Conservation (phyloP, 805 yeast species). For the Yarrowia phangngaensis region DNA sequence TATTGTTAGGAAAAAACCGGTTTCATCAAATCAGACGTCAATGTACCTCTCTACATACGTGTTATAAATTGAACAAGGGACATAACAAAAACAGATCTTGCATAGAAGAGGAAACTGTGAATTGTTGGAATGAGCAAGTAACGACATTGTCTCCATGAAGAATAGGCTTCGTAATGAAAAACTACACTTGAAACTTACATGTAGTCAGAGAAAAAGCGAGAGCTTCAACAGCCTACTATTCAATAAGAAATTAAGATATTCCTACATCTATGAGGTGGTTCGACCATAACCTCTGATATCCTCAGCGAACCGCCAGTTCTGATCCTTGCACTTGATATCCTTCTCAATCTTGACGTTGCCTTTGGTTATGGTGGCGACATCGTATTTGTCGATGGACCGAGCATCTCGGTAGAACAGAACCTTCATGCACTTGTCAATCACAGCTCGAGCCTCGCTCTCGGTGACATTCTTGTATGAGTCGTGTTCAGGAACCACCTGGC, state of each 20-base stretch:
- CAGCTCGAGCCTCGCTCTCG: conserved; percentile 70
- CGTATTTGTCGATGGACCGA: conserved; percentile 80
- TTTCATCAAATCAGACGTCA: too few relatives aligned
- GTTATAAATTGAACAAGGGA: too few relatives aligned
- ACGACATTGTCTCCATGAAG: too few relatives aligned
- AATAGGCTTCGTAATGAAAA: conserved; percentile 9
- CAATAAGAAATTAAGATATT: too few relatives aligned
- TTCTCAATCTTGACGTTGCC: conserved; percentile 63
- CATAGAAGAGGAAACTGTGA: too few relatives aligned
- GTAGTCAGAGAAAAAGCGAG: conserved; percentile 19
- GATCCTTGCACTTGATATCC: conserved; percentile 62
- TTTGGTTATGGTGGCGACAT: conserved; percentile 69
- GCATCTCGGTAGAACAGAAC: conserved; percentile 96
- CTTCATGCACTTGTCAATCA: conserved; percentile 85
- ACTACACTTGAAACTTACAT: conserved; percentile 12
- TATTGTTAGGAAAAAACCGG: too few relatives aligned
- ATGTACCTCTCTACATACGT: too few relatives aligned
- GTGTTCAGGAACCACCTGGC: conserved; percentile 77
- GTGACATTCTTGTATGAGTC: conserved; percentile 65
- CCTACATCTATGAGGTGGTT: conserved; percentile 23
- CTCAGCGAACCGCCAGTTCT: conserved; percentile 88
- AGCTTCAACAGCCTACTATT: conserved; percentile 24
- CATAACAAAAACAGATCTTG: too few relatives aligned
- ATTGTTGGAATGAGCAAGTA: too few relatives aligned
- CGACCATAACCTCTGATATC: conserved; percentile 86